Evolutionary conservation across 1,284 basidiomycete species (phyloP), one percentile per base, ranked within the genome.

Genomic region (Boletus semigastroideus): DNA sequence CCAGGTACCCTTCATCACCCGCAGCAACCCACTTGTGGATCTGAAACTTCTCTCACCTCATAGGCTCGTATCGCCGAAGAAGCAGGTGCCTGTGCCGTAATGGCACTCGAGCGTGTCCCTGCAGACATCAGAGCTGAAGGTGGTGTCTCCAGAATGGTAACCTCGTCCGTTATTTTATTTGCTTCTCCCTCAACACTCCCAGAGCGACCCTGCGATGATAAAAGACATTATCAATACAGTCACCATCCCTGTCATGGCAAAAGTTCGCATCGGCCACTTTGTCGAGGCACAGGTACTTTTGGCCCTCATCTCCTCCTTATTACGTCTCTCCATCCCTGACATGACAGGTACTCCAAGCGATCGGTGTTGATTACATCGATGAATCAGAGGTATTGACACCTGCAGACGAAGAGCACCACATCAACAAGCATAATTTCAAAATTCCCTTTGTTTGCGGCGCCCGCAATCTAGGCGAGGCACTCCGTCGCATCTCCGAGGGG

Each of bases 291-390:
- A 95, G 79, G 89, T 88, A 61, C 42, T 59, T 42, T 48, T 65
- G 52, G n/a, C 31, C 31, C 31, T 7, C n/a, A 1, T 49, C n/a
- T 8, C 30, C 11, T 42, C 3, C n/a, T 7, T 38, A 13, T 39
- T 22, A 16, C 5, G n/a, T 33, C 0, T 31, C 1, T n/a, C 6
- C 36, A 5, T 19, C 4, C 27, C 45, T 3, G 25, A 45, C 3
- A 9, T 39, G 40, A 42, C 34, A 95, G 88, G 97, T 99, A 65
- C 76, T 98, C 31, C 94, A 98, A 80, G 83, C 86, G 19, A 82
- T 98, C 66, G 95, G 96, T 11, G 90, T 98, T 48, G 96, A 99
- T 75, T 99, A 98, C 74, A 97, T 99, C 62, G 97, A 99, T 72
- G 93, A 94, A 74, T 94, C 88, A 16, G 96, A 98, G 74, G 97